phyloP scores from a whole-genome alignment of 2,329 filamentous ascomycete genomes.

The Trichophyton simii region DNA sequence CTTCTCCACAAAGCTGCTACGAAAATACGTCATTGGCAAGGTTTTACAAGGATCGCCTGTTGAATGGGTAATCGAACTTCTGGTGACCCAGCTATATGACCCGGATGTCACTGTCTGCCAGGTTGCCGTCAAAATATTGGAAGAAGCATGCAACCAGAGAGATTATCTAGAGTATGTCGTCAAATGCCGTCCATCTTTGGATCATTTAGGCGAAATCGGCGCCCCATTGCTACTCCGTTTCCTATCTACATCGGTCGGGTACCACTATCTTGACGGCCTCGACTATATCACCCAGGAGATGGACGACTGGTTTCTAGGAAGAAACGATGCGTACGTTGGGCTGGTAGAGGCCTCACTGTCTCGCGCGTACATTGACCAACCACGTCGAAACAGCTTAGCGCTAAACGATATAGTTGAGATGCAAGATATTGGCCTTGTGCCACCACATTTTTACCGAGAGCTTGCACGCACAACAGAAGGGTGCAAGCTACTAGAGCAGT shows the following conservation, averaged over 20 bases:
- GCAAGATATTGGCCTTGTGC: slow-evolving; percentile 51
- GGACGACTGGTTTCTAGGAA: slow-evolving; percentile 97
- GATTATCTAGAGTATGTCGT: slow-evolving; percentile 90
- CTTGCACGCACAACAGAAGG: slow-evolving; percentile 86
- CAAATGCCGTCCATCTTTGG: slow-evolving; percentile 83
- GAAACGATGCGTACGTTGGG: slow-evolving; percentile 90
- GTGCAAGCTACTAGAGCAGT: slow-evolving; percentile 76
- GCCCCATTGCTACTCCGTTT: slow-evolving; percentile 86
- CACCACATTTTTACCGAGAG: slow-evolving; percentile 96
- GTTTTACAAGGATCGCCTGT: slow-evolving; percentile 36
- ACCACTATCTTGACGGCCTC: slow-evolving; percentile 89
- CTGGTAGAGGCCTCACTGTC: slow-evolving; percentile 93
- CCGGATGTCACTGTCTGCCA: slow-evolving; percentile 95
- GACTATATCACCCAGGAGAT: slow-evolving; percentile 99
- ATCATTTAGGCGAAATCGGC: slow-evolving; percentile 92
- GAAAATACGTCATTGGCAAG: slow-evolving; percentile 65
- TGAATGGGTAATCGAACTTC: slow-evolving; percentile 88
- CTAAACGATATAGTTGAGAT: slow-evolving; percentile 48
- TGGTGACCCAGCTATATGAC: slow-evolving; percentile 98
- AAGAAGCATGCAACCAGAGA: slow-evolving; percentile 91
- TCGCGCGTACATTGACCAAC: slow-evolving; percentile 55
- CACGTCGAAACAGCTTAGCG: slow-evolving; percentile 37
- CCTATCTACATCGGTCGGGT: slow-evolving; percentile 88
- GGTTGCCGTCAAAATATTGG: slow-evolving; percentile 89
- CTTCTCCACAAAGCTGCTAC: slow-evolving; percentile 70